These are phyloP conservation scores for Neurospora sp. DNA, from an alignment of 495 filamentous ascomycete species.

Conservation along the genomic window DNA sequence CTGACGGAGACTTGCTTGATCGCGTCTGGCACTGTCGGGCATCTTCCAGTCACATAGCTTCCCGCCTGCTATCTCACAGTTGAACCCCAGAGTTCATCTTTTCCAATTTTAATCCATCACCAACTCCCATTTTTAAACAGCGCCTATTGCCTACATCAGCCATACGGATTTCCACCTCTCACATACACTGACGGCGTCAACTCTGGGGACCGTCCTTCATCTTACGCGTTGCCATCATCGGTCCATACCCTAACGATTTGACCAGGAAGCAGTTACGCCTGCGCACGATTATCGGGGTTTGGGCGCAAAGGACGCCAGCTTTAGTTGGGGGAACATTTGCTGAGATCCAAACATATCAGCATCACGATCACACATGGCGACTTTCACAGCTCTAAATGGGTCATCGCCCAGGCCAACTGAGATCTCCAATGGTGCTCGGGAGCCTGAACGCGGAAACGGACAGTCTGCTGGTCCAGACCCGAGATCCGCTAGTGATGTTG, in stretches of 20 bases:
- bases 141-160: constrained; percentile 6
- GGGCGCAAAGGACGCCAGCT: background rate
- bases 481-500: constrained; percentile 19
- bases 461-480: constrained; percentile 19
- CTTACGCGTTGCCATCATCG: background rate
- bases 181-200: background rate
- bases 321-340: background rate
- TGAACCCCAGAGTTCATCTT: background rate
- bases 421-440: constrained; percentile 15
- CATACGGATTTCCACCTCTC: background rate
- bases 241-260: background rate
- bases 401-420: constrained; percentile 33
- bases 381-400: constrained; percentile 40
- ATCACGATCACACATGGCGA: constrained; percentile 31
- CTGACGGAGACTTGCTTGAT: background rate
- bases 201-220: background rate
- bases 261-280: background rate
- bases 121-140: constrained; percentile 13
- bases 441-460: constrained; percentile 17
- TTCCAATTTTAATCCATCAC: background rate
- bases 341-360: background rate
- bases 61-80: background rate
- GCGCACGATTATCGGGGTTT: background rate
- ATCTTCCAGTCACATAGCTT: background rate
- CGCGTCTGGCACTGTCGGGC: background rate